Percentiles rank a stretch among this genome's conserved stretches.
phyloP scores from a whole-genome alignment of 1,139 yeast genomes.

The Kodamaea plutei region DNA sequence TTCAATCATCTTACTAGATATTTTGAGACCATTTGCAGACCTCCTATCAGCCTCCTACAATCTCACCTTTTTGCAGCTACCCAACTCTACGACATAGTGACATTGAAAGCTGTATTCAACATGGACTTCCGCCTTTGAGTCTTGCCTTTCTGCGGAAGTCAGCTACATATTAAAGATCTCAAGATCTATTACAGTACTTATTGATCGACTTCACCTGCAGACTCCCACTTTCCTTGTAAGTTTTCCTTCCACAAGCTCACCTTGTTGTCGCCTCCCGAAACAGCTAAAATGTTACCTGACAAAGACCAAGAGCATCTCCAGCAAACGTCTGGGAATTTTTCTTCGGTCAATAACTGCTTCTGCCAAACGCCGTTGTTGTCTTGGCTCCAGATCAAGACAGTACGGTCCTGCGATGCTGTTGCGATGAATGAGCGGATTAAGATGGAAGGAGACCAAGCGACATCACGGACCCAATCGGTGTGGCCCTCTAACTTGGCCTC shows the following conservation, averaged over 20 bases:
- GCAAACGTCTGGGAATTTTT: conserved; percentile 91
- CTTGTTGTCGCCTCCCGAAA: conserved; percentile 93
- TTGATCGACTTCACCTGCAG: conserved; percentile 91
- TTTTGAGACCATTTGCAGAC: too few species aligned
- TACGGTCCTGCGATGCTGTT: conserved; percentile 96
- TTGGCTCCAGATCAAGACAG: conserved; percentile 89
- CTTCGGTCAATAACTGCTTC: conserved; percentile 67
- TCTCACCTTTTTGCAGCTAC: too few species aligned
- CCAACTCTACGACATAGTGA: too few species aligned
- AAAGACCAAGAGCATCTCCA: conserved; percentile 99
- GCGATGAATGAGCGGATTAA: conserved; percentile 87
- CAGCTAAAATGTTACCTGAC: conserved; percentile 92
- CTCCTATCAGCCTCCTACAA: too few species aligned
- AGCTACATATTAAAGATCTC: too few species aligned
- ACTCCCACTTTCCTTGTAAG: conserved; percentile 91
- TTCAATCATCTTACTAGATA: too few species aligned
- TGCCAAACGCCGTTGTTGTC: conserved; percentile 75
- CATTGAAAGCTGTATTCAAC: too few species aligned
- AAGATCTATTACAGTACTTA: too few species aligned
- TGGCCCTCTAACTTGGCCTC: conserved; percentile 87
- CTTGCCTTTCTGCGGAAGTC: too few species aligned
- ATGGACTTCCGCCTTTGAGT: too few species aligned
- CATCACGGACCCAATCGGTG: conserved; percentile 97
- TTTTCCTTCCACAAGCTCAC: conserved; percentile 97
- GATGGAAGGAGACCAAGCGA: conserved; percentile 94